These are phyloP conservation scores for Sclerotinia minor DNA, from an alignment of 2,329 filamentous ascomycete species.

Conservation along the genomic window DNA sequence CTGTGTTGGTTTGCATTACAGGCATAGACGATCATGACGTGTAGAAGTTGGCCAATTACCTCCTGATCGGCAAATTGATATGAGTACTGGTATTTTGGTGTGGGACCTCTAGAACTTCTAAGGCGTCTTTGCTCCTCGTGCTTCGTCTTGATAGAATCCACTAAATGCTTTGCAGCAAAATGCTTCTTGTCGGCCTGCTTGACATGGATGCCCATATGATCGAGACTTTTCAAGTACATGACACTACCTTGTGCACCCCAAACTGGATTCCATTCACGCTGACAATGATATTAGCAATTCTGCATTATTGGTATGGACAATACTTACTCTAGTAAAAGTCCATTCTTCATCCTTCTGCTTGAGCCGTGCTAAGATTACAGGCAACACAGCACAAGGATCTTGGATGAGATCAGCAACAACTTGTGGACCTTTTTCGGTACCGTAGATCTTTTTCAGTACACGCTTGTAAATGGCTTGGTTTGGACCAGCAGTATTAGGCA, in stretches of 20 bases:
- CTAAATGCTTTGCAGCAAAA: slow-evolving; percentile 84
- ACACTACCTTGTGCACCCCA: slow-evolving; percentile 95
- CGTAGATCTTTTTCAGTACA: slow-evolving; percentile 96
- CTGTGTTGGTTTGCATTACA: slow-evolving; percentile 70
- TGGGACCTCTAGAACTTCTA: slow-evolving; percentile 61
- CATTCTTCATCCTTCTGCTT: slow-evolving; percentile 98
- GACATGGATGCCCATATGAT: slow-evolving; percentile 91
- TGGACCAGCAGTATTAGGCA: slow-evolving; percentile 83
- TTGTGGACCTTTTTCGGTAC: slow-evolving; percentile 75
- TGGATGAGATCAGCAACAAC: slow-evolving; percentile 86
- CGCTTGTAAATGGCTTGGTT: slow-evolving; percentile 97
- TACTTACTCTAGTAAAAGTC: slow-evolving; percentile 75
- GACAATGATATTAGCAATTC: slow-evolving; percentile 15
- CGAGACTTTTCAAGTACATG: slow-evolving; percentile 93
- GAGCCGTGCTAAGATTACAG: slow-evolving; percentile 81
- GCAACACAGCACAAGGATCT: slow-evolving; percentile 82
- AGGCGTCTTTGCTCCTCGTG: slow-evolving; percentile 85
- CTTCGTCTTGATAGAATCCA: slow-evolving; percentile 87
- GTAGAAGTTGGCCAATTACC: slow-evolving; percentile 62
- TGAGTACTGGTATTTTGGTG: slow-evolving; percentile 70
- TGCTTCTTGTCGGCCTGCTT: slow-evolving; percentile 89
- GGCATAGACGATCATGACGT: slow-evolving; percentile 64
- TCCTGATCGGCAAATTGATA: slow-evolving; percentile 73
- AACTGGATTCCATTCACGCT: slow-evolving; percentile 98
- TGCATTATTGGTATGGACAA: not conserved